These are phyloP conservation scores for Lachnellula willkommii DNA, from an alignment of 2,329 filamentous ascomycete species.

Conservation along the genomic window DNA sequence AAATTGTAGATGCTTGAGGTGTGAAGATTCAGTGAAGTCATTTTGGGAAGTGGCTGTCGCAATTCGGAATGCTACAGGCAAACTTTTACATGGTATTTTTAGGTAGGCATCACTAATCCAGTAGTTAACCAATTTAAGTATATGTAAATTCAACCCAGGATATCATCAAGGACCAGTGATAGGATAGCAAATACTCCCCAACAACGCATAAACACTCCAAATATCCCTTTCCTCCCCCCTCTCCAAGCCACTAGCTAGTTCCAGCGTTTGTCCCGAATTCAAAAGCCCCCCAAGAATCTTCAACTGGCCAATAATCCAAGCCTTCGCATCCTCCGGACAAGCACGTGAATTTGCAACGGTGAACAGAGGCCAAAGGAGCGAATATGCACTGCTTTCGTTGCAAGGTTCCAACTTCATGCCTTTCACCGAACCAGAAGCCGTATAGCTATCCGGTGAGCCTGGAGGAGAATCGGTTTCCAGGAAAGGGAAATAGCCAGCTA, in stretches of 20 bases:
- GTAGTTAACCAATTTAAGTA: too few relatives aligned
- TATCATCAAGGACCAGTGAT: not conserved
- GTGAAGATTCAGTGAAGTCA: too few relatives aligned
- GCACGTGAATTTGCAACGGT: not conserved
- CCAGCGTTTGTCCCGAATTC: not conserved
- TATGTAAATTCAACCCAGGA: not conserved
- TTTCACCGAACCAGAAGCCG: not conserved
- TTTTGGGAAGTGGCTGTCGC: too few relatives aligned
- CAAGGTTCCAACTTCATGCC: not conserved
- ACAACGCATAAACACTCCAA: slow-evolving; percentile 5
- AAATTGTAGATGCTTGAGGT: too few relatives aligned
- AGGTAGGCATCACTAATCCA: too few relatives aligned
- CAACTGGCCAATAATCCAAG: slow-evolving; percentile 4
- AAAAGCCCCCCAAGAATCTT: not conserved
- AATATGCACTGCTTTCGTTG: not conserved
- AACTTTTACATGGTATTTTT: too few relatives aligned
- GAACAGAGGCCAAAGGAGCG: slow-evolving; percentile 10
- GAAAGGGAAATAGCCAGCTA: not conserved
- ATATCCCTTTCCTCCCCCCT: not conserved
- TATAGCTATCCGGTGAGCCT: not conserved
- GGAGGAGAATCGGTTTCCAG: not conserved
- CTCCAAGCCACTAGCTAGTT: not conserved
- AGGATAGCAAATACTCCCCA: slow-evolving; percentile 5
- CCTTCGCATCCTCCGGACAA: not conserved
- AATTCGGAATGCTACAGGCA: too few relatives aligned